Evolutionary conservation across 257 asterid genomes (phyloP).

Genomic region (Plantago ovata): DNA sequence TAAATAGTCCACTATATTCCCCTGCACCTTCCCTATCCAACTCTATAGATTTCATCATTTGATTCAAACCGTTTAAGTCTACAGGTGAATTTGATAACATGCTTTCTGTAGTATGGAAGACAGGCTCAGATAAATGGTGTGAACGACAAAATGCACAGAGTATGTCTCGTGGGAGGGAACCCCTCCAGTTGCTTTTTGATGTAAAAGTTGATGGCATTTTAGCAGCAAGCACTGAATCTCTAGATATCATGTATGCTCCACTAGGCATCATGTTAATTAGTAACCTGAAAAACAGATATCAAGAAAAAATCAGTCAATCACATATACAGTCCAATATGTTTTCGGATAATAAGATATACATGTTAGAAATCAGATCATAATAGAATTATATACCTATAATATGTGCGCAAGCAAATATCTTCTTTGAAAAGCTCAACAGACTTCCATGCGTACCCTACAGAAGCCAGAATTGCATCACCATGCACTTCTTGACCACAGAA

Average conservation of each 20-base stretch:
- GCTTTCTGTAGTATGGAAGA: constrained; percentile 36
- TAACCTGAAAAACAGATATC: constrained; percentile 34
- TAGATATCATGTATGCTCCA: constrained; percentile 74
- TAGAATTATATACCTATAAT: constrained; percentile 51
- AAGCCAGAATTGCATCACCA: constrained; percentile 90
- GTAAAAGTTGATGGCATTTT: constrained; percentile 70
- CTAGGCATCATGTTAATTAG: constrained; percentile 67
- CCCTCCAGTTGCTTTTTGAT: constrained; percentile 77
- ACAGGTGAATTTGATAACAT: constrained; percentile 27
- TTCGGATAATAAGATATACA: constrained; percentile 1
- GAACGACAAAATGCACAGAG: constrained; percentile 77
- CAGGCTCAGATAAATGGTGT: constrained; percentile 75
- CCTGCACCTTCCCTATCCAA: constrained; percentile 23
- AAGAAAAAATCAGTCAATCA: constrained; percentile 16
- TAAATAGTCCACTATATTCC: constrained; percentile 27
- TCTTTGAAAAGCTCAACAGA: constrained; percentile 58
- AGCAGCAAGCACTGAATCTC: constrained; percentile 76
- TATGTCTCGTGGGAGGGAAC: constrained; percentile 70
- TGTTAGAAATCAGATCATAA: neutral
- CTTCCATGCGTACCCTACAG: constrained; percentile 79
- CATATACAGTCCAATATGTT: neutral
- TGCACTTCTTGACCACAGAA: constrained; percentile 61
- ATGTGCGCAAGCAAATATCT: constrained; percentile 52
- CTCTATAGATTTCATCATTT: constrained; percentile 48
- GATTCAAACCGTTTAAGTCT: constrained; percentile 48